Conservation (phyloP, 345 rosid genomes). For the Brassica carinata region DNA sequence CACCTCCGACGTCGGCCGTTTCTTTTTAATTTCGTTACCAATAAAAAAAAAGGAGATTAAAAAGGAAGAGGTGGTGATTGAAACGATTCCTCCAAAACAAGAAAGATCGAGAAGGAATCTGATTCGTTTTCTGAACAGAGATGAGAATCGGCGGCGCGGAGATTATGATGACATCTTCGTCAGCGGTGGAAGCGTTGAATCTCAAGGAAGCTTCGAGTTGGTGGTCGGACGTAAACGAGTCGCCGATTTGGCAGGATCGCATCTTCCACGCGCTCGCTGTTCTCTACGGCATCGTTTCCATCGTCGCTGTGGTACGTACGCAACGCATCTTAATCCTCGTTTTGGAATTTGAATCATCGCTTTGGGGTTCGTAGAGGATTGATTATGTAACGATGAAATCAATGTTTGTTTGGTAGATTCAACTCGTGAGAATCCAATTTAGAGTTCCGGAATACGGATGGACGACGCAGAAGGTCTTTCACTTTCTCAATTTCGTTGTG, state of each 20-base stretch:
- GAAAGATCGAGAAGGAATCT: constrained; percentile 26
- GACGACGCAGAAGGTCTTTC: constrained; percentile 96
- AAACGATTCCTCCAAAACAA: neutral
- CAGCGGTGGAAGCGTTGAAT: constrained; percentile 42
- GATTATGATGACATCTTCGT: constrained; percentile 28
- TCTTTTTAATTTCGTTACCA: neutral
- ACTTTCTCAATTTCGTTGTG: constrained; percentile 88
- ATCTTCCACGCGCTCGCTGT: constrained; percentile 69
- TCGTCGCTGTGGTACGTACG: constrained; percentile 61
- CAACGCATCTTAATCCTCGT: neutral
- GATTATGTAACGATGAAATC: neutral
- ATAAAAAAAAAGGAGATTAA: neutral
- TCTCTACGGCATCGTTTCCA: constrained; percentile 70
- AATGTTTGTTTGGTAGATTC: constrained; percentile 53
- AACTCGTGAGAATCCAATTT: constrained; percentile 78
- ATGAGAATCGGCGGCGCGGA: constrained; percentile 38
- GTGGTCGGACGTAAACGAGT: constrained; percentile 74
- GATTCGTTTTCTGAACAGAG: constrained; percentile 19
- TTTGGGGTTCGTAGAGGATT: neutral
- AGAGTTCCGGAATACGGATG: constrained; percentile 96
- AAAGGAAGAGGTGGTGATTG: neutral
- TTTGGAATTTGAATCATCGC: neutral
- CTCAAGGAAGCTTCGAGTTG: constrained; percentile 59
- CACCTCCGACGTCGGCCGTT: constrained; percentile 35
- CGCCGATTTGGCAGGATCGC: constrained; percentile 83